These are phyloP conservation scores for Simmondsia chinensis DNA, from an alignment of 148 eudicot species.

Conservation along the genomic window DNA sequence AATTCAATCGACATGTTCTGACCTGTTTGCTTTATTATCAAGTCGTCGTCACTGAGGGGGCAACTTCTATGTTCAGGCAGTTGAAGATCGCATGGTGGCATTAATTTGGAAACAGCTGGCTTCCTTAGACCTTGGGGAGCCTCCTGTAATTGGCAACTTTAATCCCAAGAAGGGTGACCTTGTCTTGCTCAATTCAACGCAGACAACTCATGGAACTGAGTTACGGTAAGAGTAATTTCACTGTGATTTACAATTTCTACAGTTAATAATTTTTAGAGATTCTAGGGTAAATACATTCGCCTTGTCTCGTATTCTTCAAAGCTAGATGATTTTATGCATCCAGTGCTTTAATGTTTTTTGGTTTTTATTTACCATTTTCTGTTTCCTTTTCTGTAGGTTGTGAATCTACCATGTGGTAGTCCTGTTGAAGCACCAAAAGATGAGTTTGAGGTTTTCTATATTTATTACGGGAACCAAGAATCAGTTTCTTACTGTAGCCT, in stretches of 20 bases:
- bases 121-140: slow-evolving; percentile 58
- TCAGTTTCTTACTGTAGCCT: slow-evolving; percentile 52
- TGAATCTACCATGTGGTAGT: slow-evolving; percentile 59
- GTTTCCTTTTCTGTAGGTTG: slow-evolving; percentile 17
- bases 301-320: background rate
- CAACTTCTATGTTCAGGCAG: slow-evolving; percentile 79
- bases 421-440: slow-evolving; percentile 48
- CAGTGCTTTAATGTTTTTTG: background rate
- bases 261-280: background rate
- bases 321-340: background rate
- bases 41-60: slow-evolving; percentile 93
- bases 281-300: too few relatives aligned
- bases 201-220: slow-evolving; percentile 93
- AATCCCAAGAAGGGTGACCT: slow-evolving; percentile 84
- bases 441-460: slow-evolving; percentile 81
- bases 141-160: slow-evolving; percentile 68
- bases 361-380: background rate
- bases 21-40: slow-evolving; percentile 11
- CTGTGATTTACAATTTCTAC: too few relatives aligned
- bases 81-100: slow-evolving; percentile 56
- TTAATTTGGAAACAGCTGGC: slow-evolving; percentile 78
- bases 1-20: background rate
- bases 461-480: slow-evolving; percentile 96
- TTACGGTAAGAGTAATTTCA: slow-evolving; percentile 88
- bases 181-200: slow-evolving; percentile 83